phyloP scores from a whole-genome alignment of 176 grass and related monocot species.

The Oryza glumipatula region DNA sequence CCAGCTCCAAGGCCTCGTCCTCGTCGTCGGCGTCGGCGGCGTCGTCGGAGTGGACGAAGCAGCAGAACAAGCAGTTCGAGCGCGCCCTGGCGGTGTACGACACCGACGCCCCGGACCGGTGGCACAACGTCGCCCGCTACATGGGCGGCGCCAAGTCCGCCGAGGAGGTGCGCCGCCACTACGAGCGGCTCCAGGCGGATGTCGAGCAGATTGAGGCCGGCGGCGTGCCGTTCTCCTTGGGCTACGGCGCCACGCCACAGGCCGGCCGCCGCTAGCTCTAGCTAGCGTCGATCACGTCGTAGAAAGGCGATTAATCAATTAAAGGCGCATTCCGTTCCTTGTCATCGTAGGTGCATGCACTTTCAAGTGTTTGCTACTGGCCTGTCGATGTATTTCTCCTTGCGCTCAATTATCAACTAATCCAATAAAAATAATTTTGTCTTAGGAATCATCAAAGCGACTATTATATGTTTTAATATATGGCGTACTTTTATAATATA shows the following conservation, averaged over 20 bases:
- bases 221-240: constrained; percentile 42
- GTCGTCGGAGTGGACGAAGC: constrained; percentile 47
- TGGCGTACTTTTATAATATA: too few species aligned
- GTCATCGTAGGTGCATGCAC: not conserved
- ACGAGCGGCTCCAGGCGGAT: constrained; percentile 53
- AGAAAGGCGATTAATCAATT: constrained; percentile 12
- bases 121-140: constrained; percentile 63
- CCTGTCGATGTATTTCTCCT: too few species aligned
- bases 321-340: not conserved
- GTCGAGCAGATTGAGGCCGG: constrained; percentile 60
- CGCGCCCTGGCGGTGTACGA: constrained; percentile 65
- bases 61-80: constrained; percentile 73
- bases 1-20: constrained; percentile 39
- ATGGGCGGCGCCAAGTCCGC: constrained; percentile 63
- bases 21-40: not conserved
- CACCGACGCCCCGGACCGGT: constrained; percentile 61
- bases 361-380: not conserved
- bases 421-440: too few species aligned
- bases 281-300: not conserved
- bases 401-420: not conserved
- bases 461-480: too few species aligned
- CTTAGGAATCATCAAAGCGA: too few species aligned
- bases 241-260: constrained; percentile 26
- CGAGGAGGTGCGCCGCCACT: constrained; percentile 63
- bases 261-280: not conserved